Evolutionary conservation across 108 stramenopile species (phyloP).

Genomic region (Fistulifera solaris): DNA sequence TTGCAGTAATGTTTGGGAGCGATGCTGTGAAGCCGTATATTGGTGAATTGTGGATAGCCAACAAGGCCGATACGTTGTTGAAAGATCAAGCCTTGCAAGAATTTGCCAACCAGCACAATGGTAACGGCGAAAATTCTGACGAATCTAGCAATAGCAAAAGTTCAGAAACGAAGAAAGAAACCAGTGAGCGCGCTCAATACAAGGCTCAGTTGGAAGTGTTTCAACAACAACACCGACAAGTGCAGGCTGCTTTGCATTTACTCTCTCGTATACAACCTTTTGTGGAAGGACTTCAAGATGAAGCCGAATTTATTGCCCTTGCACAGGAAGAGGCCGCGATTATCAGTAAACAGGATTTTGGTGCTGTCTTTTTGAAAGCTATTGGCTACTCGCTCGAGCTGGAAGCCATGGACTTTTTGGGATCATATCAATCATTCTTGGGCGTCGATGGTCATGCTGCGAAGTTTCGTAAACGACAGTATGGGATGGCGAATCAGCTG

Average conservation of each 20-base stretch:
- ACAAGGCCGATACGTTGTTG: conserved; percentile 64
- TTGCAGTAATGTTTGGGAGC: conserved; percentile 84
- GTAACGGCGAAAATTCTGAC: conserved; percentile 3
- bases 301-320: conserved; percentile 36
- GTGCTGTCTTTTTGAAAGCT: conserved; percentile 59
- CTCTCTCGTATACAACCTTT: conserved; percentile 48
- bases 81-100: conserved; percentile 36
- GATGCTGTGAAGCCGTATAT: conserved; percentile 74
- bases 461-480: conserved; percentile 33
- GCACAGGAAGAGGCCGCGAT: conserved; percentile 60
- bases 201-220: conserved; percentile 52
- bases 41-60: conserved; percentile 82
- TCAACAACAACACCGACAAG: conserved; percentile 68
- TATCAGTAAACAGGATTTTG: conserved; percentile 65
- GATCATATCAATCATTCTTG: not conserved
- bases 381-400: conserved; percentile 73
- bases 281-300: conserved; percentile 19
- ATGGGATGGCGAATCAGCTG: conserved; percentile 40
- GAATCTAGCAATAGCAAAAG: too few species aligned
- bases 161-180: conserved; percentile 3
- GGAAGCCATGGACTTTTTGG: conserved; percentile 69
- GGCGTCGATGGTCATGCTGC: conserved; percentile 57
- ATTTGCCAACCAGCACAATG: not conserved
- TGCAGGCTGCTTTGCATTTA: conserved; percentile 60
- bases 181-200: conserved; percentile 29